Conservation (phyloP, 768 basidiomycete genomes). For the Auricularia auricula-judae region DNA sequence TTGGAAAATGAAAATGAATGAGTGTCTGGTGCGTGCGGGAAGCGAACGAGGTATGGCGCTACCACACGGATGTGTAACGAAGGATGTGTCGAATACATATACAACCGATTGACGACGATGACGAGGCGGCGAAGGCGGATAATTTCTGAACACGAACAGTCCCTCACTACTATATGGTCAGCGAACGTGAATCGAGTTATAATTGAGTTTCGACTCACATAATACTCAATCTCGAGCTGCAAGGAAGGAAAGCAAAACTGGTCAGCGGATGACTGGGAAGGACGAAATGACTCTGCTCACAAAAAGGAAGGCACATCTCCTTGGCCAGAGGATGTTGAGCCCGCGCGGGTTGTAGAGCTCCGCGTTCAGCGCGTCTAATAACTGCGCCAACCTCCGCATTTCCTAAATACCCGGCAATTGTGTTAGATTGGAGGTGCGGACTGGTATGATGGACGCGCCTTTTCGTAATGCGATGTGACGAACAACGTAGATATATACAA, state of each 20-base stretch:
- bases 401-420: slow-evolving; percentile 38
- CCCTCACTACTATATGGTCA: not conserved
- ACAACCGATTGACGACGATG: too few relatives aligned
- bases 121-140: too few relatives aligned
- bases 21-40: too few relatives aligned
- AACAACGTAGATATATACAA: slow-evolving; percentile 72
- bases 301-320: slow-evolving; percentile 78
- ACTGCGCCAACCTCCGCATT: slow-evolving; percentile 51
- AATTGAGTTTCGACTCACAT: slow-evolving; percentile 42
- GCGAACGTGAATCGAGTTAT: slow-evolving; percentile 68
- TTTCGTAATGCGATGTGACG: slow-evolving; percentile 66
- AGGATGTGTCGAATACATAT: too few relatives aligned
- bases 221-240: slow-evolving; percentile 93
- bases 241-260: slow-evolving; percentile 1
- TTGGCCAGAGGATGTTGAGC: slow-evolving; percentile 78
- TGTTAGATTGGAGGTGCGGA: not conserved
- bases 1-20: too few relatives aligned
- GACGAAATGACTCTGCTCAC: slow-evolving; percentile 39
- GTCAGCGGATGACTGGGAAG: not conserved
- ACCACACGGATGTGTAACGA: too few relatives aligned
- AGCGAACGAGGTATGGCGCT: too few relatives aligned
- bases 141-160: too few relatives aligned
- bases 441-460: slow-evolving; percentile 31
- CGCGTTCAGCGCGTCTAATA: slow-evolving; percentile 59
- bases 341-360: slow-evolving; percentile 77